phyloP scores from a whole-genome alignment of 305 asterid genomes.

The Petunia hybrid region DNA sequence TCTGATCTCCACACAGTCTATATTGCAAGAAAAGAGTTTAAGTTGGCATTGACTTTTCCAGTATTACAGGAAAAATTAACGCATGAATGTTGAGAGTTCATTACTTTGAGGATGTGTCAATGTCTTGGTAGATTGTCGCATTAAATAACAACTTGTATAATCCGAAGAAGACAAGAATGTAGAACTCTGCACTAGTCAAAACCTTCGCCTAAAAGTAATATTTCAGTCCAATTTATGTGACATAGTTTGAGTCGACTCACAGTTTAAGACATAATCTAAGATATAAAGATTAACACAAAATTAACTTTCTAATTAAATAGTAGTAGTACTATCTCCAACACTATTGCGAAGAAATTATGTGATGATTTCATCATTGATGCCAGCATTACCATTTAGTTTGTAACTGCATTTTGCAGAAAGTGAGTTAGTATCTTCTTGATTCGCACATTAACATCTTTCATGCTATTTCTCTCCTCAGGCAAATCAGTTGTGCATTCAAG shows the following conservation, averaged over 20 bases:
- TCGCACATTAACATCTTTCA: conserved; percentile 1
- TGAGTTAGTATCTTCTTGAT: conserved; percentile 26
- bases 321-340: background rate
- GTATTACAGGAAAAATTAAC: background rate
- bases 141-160: no score
- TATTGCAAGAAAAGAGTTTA: background rate
- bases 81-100: background rate
- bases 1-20: no score
- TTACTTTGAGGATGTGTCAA: no score
- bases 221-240: no score
- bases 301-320: background rate
- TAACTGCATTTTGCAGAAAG: background rate
- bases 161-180: no score
- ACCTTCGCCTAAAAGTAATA: no score
- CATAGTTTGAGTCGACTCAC: no score
- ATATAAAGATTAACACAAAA: background rate
- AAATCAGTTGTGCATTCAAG: conserved; percentile 31
- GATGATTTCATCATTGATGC: background rate
- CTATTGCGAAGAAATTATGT: background rate
- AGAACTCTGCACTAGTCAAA: no score
- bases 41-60: conserved; percentile 11
- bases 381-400: background rate
- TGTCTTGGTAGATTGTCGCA: no score
- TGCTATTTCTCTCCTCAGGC: conserved; percentile 17
- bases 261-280: no score